phyloP scores from a whole-genome alignment of 169 alveolate species.

The Cryptosporidium bovis region DNA sequence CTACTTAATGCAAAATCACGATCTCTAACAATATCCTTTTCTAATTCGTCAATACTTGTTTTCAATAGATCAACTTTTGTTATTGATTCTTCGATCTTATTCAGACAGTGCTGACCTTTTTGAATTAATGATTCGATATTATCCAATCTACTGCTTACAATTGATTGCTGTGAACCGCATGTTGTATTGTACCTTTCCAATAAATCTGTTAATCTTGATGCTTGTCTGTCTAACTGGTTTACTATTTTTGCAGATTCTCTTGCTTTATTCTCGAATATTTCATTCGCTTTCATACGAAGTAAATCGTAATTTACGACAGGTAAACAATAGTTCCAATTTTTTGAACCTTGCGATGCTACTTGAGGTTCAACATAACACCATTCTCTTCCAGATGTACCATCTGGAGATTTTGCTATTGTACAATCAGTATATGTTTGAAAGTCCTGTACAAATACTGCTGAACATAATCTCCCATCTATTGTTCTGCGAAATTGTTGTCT shows the following conservation, averaged over 20 bases:
- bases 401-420: conserved; percentile 89
- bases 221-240: conserved; percentile 66
- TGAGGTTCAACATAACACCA: conserved; percentile 93
- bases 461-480: conserved; percentile 89
- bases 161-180: conserved; percentile 72
- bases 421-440: conserved; percentile 91
- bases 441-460: conserved; percentile 90
- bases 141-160: conserved; percentile 70
- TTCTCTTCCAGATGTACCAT: conserved; percentile 89
- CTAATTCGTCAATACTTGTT: conserved; percentile 79
- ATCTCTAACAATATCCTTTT: conserved; percentile 80
- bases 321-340: conserved; percentile 90
- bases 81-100: conserved; percentile 79
- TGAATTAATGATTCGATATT: conserved; percentile 67
- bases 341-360: conserved; percentile 87
- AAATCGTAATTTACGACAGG: conserved; percentile 84
- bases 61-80: conserved; percentile 81
- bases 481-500: conserved; percentile 87
- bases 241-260: conserved; percentile 72
- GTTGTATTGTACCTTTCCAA: conserved; percentile 65
- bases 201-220: conserved; percentile 59
- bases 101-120: conserved; percentile 78
- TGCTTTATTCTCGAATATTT: conserved; percentile 52
- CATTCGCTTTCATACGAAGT: conserved; percentile 84
- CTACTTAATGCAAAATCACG: conserved; percentile 70